phyloP scores from a whole-genome alignment of 305 asterid genomes.

The Fraxinus baroniana region DNA sequence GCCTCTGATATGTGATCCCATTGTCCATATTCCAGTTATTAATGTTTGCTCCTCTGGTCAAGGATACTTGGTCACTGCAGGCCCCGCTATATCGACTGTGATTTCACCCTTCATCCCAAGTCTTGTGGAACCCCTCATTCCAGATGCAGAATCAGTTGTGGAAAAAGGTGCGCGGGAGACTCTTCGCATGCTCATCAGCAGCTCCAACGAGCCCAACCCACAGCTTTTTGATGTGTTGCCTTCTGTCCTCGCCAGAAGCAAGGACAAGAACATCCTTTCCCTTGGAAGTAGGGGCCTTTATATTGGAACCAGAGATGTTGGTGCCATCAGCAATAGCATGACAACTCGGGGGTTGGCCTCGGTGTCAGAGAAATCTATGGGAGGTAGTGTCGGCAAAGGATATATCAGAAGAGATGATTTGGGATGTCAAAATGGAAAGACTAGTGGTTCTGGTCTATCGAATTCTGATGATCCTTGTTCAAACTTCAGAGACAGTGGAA shows the following conservation, averaged over 20 bases:
- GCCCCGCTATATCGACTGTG: slow-evolving; percentile 58
- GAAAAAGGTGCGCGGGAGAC: slow-evolving; percentile 89
- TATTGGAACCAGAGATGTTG: slow-evolving; percentile 48
- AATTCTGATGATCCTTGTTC: slow-evolving; percentile 20
- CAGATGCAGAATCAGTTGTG: slow-evolving; percentile 53
- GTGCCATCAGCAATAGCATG: slow-evolving; percentile 36
- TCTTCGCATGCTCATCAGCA: slow-evolving; percentile 65
- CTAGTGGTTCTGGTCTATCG: slow-evolving; percentile 31
- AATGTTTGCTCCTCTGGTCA: slow-evolving; percentile 87
- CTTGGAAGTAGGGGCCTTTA: slow-evolving; percentile 73
- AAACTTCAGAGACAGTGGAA: background rate
- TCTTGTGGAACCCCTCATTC: slow-evolving; percentile 56
- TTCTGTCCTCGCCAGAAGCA: slow-evolving; percentile 37
- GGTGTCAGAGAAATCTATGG: slow-evolving; percentile 39
- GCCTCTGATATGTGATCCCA: slow-evolving; percentile 82
- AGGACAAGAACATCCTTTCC: slow-evolving; percentile 35
- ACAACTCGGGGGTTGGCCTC: slow-evolving; percentile 43
- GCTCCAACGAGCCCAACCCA: slow-evolving; percentile 60
- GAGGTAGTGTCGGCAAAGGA: slow-evolving; percentile 17
- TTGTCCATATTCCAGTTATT: slow-evolving; percentile 83
- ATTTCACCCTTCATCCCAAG: slow-evolving; percentile 54
- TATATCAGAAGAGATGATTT: slow-evolving; percentile 23
- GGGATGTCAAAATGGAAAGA: slow-evolving; percentile 41
- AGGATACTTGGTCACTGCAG: slow-evolving; percentile 81
- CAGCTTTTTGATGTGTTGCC: slow-evolving; percentile 58